These are phyloP conservation scores for Tuber indicum DNA, from an alignment of 495 filamentous ascomycete genomes.

Conservation along the genomic window DNA sequence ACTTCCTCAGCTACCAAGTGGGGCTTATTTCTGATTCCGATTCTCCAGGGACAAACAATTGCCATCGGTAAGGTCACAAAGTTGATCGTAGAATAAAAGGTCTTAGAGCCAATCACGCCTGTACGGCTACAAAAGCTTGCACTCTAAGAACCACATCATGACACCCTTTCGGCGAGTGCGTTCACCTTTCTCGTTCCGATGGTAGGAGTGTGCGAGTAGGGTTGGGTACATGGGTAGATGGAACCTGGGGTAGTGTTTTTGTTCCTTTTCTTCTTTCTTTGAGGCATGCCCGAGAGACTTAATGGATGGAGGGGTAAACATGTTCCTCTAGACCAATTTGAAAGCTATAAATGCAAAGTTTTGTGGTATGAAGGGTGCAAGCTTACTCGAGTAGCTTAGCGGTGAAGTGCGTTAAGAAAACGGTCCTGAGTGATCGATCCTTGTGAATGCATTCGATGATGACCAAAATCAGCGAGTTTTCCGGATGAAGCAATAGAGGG, in stretches of 20 bases:
- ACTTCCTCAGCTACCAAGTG: neutral
- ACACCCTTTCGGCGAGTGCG: neutral
- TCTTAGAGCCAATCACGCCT: neutral
- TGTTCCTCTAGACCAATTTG: neutral
- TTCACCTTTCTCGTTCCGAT: constrained; percentile 8
- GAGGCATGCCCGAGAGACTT: neutral
- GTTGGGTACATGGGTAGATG: neutral
- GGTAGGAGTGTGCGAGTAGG: neutral
- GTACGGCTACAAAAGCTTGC: neutral
- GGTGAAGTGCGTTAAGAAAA: neutral
- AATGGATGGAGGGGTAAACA: neutral
- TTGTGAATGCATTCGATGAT: neutral
- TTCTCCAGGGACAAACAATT: constrained; percentile 77
- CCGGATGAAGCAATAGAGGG: neutral
- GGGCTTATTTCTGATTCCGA: constrained; percentile 29
- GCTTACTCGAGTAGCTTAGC: neutral
- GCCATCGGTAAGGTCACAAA: constrained; percentile 95
- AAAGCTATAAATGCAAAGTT: neutral
- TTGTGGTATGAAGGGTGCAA: neutral
- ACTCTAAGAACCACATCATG: neutral
- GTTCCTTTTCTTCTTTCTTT: constrained; percentile 9
- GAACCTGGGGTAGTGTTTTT: neutral
- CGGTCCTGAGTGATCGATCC: neutral
- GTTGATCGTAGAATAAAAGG: constrained; percentile 51
- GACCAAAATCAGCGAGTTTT: neutral